Percentiles rank a stretch among this genome's conserved stretches.
phyloP scores from a whole-genome alignment of 2,329 filamentous ascomycete genomes.

The Cytospora piceicola region DNA sequence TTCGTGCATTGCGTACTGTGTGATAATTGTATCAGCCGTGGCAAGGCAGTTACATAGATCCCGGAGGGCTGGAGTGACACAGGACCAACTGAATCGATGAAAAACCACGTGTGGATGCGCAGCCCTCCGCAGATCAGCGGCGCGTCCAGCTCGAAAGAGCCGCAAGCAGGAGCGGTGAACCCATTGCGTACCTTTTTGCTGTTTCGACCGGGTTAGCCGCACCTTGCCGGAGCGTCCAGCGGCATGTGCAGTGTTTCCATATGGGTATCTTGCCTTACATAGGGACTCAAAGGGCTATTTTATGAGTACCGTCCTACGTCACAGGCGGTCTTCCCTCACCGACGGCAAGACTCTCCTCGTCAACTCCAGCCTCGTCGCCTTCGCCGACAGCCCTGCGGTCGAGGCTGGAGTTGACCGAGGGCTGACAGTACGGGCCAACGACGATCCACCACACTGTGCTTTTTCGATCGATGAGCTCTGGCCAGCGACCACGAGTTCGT shows the following conservation, averaged over 20 bases:
- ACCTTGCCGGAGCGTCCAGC: background rate
- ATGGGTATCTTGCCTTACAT: background rate
- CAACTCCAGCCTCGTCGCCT: background rate
- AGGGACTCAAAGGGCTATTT: background rate
- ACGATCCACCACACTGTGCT: conserved; percentile 14
- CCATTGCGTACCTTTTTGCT: conserved; percentile 9
- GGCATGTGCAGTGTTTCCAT: background rate
- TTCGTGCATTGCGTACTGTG: conserved; percentile 3
- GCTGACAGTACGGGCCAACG: background rate
- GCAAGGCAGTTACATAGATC: conserved; percentile 1
- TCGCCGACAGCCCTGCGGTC: background rate
- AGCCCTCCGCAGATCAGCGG: conserved; percentile 24
- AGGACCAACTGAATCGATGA: conserved; percentile 3
- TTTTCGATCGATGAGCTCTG: conserved; percentile 7
- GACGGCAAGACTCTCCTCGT: background rate
- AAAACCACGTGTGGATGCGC: conserved; percentile 25
- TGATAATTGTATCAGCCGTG: background rate
- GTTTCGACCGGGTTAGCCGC: conserved; percentile 1
- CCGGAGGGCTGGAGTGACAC: conserved; percentile 18
- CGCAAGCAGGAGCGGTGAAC: conserved; percentile 25
- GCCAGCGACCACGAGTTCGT: conserved; percentile 11
- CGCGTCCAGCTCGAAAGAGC: conserved; percentile 12
- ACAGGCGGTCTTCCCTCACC: background rate
- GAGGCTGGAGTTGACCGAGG: background rate
- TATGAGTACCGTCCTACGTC: background rate